Evolutionary conservation across 768 basidiomycete species (phyloP), one percentile per base, ranked within the genome.

Genomic region (Rhizopogon rudus): DNA sequence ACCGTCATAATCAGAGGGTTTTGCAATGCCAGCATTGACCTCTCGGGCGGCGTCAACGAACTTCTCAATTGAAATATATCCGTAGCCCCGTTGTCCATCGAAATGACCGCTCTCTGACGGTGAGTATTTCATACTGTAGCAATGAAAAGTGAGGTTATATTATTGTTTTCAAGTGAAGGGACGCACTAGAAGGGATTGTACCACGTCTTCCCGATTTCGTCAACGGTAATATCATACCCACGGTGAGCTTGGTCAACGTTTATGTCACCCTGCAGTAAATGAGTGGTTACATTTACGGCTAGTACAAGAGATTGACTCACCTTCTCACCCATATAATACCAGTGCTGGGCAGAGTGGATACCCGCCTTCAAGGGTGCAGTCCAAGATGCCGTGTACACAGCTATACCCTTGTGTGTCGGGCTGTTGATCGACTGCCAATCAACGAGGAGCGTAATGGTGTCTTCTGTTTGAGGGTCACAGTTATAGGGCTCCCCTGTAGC

Each of bases 241-340:
- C 93, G 86, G 69, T 93, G 91, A 41, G 93, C 93, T 71, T 96
- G 94, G 76, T 96, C 92, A 58, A 96, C 87, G 54, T 78, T 83
- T 68, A 96, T 90, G 60, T 96, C 94, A 22, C 94, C 94, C 91
- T 93, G 67, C 20, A 61, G 28, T 22, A 52, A 25, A 12, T 16
- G 8, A 49, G 9, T 7, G 17, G 40, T 5, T 39, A 29, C 13
- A 10, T 17, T 37, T 48, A 43, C 44, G 29, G 25, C 35, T 22
- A 42, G 44, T 45, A 44, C 35, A 61, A 29, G 41, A 33, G 22
- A 51, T 9, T 20, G 17, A 55, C 70, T 7, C 52, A 85, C 91
- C 78, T 91, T 95, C 75, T 91, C 88, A 48, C 81, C 93, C 88
- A 95, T 91, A 72, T 94, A 95, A 71, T 95, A 93, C 89, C 91